phyloP scores from a whole-genome alignment of 305 asterid species.

The Fraxinus dipetala region DNA sequence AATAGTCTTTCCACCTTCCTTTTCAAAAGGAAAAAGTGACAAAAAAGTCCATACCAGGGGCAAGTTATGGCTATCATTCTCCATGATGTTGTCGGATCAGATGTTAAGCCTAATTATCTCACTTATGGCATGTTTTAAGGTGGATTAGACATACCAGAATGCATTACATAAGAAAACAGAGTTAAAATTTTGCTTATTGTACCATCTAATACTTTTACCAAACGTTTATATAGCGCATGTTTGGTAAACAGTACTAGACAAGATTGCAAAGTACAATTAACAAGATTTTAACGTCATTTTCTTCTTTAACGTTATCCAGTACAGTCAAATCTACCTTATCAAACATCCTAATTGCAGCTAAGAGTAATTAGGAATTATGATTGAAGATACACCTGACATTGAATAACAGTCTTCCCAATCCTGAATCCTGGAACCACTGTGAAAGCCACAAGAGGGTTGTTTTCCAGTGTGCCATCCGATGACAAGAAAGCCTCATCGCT shows the following conservation, averaged over 20 bases:
- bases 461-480: slow-evolving; percentile 22
- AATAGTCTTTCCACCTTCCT: slow-evolving; percentile 16
- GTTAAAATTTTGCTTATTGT: not conserved
- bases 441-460: slow-evolving; percentile 59
- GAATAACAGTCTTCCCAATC: slow-evolving; percentile 51
- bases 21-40: slow-evolving; percentile 4
- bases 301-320: not conserved
- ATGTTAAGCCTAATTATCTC: not conserved
- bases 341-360: not conserved
- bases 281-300: not conserved
- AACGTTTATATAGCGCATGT: not conserved
- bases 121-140: not conserved
- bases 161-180: not conserved
- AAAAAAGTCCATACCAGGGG: slow-evolving; percentile 7
- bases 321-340: not conserved
- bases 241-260: not conserved
- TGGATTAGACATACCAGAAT: not conserved
- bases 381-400: slow-evolving; percentile 62
- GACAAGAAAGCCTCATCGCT: slow-evolving; percentile 61
- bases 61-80: slow-evolving; percentile 27
- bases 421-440: slow-evolving; percentile 67
- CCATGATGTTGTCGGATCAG: slow-evolving; percentile 12
- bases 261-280: not conserved
- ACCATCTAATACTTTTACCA: not conserved
- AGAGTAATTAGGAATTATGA: not conserved